Base-by-base conservation (phyloP, 345 rosid genomes). In the Carallia pectinifolia region DNA sequence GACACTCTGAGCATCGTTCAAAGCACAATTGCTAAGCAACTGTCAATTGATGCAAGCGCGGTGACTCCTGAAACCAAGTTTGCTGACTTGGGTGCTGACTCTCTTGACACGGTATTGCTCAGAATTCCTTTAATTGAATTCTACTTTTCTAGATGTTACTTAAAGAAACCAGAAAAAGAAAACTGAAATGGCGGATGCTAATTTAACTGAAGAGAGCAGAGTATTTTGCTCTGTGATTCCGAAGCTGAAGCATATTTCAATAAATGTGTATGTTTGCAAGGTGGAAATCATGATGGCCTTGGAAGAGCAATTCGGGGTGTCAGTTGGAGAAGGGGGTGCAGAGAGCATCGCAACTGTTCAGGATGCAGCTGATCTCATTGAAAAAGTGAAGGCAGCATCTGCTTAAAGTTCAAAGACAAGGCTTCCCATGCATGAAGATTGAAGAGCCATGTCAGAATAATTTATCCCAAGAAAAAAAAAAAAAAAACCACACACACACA, bases 201-300 rank as follows among this genome's bases (percentile, higher is more conserved):
- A 44, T 4, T 23, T 44, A 44, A 44, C 50, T 44, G 0, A 44
- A 44, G 50, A 44, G 50, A 44, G 50, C 16, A 40, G 15, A 1
- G 48, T 9, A 2, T 40, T 9, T 10, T 15, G 4, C 48, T 10
- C 48, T 9, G 48, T 27, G 38, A 40, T 33, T 15, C 18, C 5
- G 40, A 44, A 58, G 38, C 61, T 67, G 63, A 67, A 17, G 30
- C 7, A 9, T 48, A 18, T 38, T 33, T 1, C 23, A 23, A 62
- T 7, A 5, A 15, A 9, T 23, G 17, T 29, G 7, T 9, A 50
- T 10, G 9, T 31, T 54, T 30, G 44, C 15, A 74, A 84, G 87
- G 92, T 84, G 50, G 88, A 88, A 64, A 86, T 86, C 50, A 80
- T 84, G 88, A 84, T 88, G 93, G 88, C 92, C 36, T 75, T 88